Percentiles rank a stretch among this genome's conserved stretches.
Evolutionary conservation across 345 rosid genomes (phyloP).

Genomic region (Camelina hispida): DNA sequence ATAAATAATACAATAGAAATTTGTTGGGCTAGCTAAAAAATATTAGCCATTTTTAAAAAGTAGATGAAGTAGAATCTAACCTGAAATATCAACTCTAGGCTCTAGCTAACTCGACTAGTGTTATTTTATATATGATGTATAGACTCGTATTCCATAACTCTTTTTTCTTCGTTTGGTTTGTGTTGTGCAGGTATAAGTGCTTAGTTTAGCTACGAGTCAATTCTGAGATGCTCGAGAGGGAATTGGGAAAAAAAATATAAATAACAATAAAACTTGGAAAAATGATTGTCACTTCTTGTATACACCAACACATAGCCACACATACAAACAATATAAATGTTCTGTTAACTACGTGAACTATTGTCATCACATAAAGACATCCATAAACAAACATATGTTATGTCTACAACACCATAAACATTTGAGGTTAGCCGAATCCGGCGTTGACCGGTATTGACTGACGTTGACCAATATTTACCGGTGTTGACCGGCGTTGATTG

Average conservation of each 20-base stretch:
- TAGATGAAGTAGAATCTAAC: background rate
- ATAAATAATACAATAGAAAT: background rate
- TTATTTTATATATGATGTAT: background rate
- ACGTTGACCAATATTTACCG: too few relatives aligned
- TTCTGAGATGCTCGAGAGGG: background rate
- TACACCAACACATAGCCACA: too few relatives aligned
- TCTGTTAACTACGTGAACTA: too few relatives aligned
- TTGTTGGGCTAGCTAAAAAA: background rate
- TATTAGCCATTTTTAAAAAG: background rate
- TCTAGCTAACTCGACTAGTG: background rate
- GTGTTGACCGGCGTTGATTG: too few relatives aligned
- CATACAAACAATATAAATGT: too few relatives aligned
- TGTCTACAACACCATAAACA: too few relatives aligned
- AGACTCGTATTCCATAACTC: background rate
- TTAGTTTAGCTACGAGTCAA: conserved; percentile 5
- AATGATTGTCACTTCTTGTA: too few relatives aligned
- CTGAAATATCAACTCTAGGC: background rate
- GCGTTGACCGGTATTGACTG: too few relatives aligned
- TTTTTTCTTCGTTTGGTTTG: background rate
- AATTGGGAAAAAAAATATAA: background rate
- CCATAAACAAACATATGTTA: too few relatives aligned
- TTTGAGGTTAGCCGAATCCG: too few relatives aligned
- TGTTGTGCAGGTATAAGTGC: conserved; percentile 16
- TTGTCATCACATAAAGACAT: too few relatives aligned
- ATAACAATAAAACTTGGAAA: background rate